Evolutionary conservation across 495 filamentous ascomycete species (phyloP).

Genomic region (Pyrenula aspistea): DNA sequence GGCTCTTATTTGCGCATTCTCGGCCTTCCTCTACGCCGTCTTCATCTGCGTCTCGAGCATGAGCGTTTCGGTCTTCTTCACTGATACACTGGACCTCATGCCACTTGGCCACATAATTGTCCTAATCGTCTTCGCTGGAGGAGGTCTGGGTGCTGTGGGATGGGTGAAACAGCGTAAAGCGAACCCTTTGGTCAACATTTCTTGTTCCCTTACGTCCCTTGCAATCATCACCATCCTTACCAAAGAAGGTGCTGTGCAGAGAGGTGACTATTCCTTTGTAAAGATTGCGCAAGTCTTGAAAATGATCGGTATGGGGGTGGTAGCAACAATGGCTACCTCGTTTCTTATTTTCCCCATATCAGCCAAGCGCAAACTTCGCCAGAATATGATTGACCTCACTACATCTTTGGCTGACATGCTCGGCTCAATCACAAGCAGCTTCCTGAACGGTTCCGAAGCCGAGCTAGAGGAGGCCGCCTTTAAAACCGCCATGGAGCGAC

Average conservation of each 20-base stretch:
- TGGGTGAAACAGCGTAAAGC: slow-evolving; percentile 85
- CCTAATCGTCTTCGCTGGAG: slow-evolving; percentile 77
- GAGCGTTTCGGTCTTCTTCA: slow-evolving; percentile 69
- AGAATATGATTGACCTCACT: slow-evolving; percentile 64
- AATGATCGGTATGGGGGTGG: slow-evolving; percentile 80
- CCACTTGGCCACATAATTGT: slow-evolving; percentile 70
- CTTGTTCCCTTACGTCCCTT: slow-evolving; percentile 79
- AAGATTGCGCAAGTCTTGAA: slow-evolving; percentile 83
- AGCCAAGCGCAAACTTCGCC: slow-evolving; percentile 61
- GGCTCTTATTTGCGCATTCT: slow-evolving; percentile 68
- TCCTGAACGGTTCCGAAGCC: slow-evolving; percentile 73
- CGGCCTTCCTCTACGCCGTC: slow-evolving; percentile 74
- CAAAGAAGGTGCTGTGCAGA: slow-evolving; percentile 80
- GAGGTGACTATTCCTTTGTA: slow-evolving; percentile 61
- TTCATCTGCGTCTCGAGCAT: slow-evolving; percentile 77
- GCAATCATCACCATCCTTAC: slow-evolving; percentile 87
- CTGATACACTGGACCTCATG: slow-evolving; percentile 47
- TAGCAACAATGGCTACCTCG: slow-evolving; percentile 62
- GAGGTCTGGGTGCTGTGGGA: slow-evolving; percentile 78
- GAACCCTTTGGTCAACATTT: slow-evolving; percentile 81
- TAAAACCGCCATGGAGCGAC: slow-evolving; percentile 49
- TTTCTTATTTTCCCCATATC: slow-evolving; percentile 71
- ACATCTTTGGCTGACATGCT: slow-evolving; percentile 71
- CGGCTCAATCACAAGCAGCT: slow-evolving; percentile 69
- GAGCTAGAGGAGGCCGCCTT: slow-evolving; percentile 56